Base-by-base conservation (phyloP, 2,329 filamentous ascomycete genomes). In the Colletotrichum scovillei region DNA sequence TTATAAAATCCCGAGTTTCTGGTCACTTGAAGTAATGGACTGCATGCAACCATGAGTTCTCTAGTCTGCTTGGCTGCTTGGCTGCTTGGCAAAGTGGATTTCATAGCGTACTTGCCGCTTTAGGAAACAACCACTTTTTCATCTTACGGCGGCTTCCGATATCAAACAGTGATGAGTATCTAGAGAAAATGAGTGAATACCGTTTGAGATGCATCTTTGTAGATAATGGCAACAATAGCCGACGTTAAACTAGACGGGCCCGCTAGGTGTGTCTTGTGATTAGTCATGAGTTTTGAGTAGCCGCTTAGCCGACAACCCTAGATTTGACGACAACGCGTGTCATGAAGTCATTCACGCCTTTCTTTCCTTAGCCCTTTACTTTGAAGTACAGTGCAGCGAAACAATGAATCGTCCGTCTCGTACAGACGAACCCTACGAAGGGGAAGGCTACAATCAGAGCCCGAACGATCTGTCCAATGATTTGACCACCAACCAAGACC, bases 401-500 rank as follows among this genome's bases (percentile, higher is more conserved):
- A 64, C 7, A 42, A 75, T 75, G 74, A 75, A 75, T 69, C 73
- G 73, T n/a, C 73, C 74, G 4, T 74, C 74, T n/a, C 60, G 72
- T 58, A 75, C 74, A 22, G 69, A 76, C n/a, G 75, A 76, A 57
- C 75, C 75, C 22, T 72, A 71, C 42, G 65, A 74, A 28, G 75
- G 67, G 11, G 80, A 80, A 38, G 80, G 78, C 62, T 86, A 81
- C 77, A 88, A 88, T 75, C 86, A 88, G 78, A 87, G 80, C 73
- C 87, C 87, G 3, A 80, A 83, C 74, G 80, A 81, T 4, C 79
- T 88, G 28, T 83, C 84, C n/a, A 81, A 81, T 63, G 86, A 88
- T 75, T 78, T 84, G 35, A 88, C 85, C 6, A 88, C 86, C 24
- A 82, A 84, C 59, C 84, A 84, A 63, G 86, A 88, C 68, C 77